Evolutionary conservation across 331 rosid genomes (phyloP).

Genomic region (Pyrus hybrid): DNA sequence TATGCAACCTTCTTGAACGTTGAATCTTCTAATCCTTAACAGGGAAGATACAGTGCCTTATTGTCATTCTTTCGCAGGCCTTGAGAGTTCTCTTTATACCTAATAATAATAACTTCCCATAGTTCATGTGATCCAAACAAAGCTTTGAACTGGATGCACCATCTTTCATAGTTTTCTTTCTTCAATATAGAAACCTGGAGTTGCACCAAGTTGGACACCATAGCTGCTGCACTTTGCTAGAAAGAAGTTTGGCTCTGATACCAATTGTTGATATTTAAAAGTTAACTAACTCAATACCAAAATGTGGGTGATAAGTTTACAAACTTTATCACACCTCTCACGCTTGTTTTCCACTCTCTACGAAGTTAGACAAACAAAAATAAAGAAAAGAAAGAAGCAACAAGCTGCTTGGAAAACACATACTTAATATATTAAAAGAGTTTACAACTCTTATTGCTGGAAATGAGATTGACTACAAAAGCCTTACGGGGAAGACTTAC

Average conservation of each 20-base stretch:
- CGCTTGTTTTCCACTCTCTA: too few relatives aligned
- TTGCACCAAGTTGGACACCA: background rate
- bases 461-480: too few relatives aligned
- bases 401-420: too few relatives aligned
- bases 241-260: background rate
- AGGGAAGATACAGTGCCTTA: background rate
- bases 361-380: too few relatives aligned
- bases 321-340: too few relatives aligned
- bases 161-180: background rate
- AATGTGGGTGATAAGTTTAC: too few relatives aligned
- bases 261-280: background rate
- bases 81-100: background rate
- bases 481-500: too few relatives aligned
- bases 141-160: background rate
- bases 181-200: background rate
- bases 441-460: too few relatives aligned
- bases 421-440: too few relatives aligned
- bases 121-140: background rate
- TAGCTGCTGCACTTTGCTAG: background rate
- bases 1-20: background rate
- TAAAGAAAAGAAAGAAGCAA: too few relatives aligned
- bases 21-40: background rate
- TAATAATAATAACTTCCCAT: too few relatives aligned
- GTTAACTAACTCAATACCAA: too few relatives aligned
- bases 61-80: background rate